A percentile compares a stretch with the other conserved stretches of the same genome.
These are phyloP conservation scores for Phaeomoniella chlamydospora DNA, from an alignment of 2,329 filamentous ascomycete genomes.

Conservation along the genomic window DNA sequence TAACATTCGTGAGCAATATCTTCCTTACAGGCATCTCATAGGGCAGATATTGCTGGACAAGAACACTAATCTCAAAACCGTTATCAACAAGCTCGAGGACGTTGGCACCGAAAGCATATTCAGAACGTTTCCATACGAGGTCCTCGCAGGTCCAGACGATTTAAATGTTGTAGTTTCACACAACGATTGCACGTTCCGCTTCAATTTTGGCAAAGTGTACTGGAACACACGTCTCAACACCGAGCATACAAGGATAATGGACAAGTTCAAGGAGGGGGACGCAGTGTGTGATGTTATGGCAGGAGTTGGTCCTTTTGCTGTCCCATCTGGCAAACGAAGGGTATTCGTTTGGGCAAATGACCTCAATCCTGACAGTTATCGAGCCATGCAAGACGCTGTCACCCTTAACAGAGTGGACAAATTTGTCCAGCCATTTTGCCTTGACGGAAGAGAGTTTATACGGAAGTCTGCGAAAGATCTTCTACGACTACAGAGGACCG, in stretches of 20 bases:
- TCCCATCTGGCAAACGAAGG: constrained; percentile 76
- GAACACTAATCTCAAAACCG: constrained; percentile 65
- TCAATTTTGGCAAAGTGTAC: constrained; percentile 94
- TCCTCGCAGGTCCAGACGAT: constrained; percentile 68
- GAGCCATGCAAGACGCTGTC: constrained; percentile 55
- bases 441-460: constrained; percentile 74
- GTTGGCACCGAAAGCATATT: constrained; percentile 77
- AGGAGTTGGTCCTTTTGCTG: constrained; percentile 86
- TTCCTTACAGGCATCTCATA: constrained; percentile 76
- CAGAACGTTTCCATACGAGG: constrained; percentile 84
- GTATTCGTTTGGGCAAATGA: constrained; percentile 97
- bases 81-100: constrained; percentile 90
- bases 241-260: constrained; percentile 71
- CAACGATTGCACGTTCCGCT: constrained; percentile 71
- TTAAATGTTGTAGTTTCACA: constrained; percentile 73
- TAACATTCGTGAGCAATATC: constrained; percentile 70
- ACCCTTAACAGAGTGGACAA: constrained; percentile 62
- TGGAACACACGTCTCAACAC: constrained; percentile 90
- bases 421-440: constrained; percentile 67
- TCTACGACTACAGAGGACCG: constrained; percentile 33
- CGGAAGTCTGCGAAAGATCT: constrained; percentile 47
- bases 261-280: constrained; percentile 66
- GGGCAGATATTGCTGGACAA: constrained; percentile 82
- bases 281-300: constrained; percentile 96
- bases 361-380: constrained; percentile 80